These are phyloP conservation scores for Rubus parviflorus DNA, from an alignment of 306 rosid genomes.

Conservation along the genomic window DNA sequence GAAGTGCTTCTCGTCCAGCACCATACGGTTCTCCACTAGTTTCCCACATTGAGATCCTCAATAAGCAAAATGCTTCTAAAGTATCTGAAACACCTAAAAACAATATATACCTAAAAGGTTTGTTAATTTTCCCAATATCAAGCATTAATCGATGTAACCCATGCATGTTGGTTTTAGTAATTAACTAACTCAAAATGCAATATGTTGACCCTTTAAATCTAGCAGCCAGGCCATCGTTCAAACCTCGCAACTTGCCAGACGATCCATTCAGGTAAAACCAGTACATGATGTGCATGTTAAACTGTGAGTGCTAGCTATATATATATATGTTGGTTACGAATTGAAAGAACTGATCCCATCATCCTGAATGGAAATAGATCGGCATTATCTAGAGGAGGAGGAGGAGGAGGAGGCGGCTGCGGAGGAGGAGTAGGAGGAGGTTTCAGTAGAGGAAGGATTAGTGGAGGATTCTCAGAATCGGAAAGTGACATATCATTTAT, in stretches of 20 bases:
- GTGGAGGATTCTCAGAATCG: constrained; percentile 52
- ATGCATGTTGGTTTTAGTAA: background rate
- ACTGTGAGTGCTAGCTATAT: background rate
- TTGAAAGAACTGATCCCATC: constrained; percentile 16
- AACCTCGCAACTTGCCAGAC: constrained; percentile 55
- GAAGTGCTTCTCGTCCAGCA: constrained; percentile 59
- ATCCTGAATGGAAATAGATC: constrained; percentile 38
- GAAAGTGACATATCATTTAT: constrained; percentile 83
- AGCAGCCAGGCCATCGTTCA: constrained; percentile 53
- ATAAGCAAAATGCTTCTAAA: constrained; percentile 18
- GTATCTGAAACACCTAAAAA: constrained; percentile 34
- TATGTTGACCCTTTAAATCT: constrained; percentile 10
- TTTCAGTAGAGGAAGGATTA: constrained; percentile 35
- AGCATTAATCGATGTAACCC: background rate
- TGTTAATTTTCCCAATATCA: constrained; percentile 16
- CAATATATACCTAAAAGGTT: constrained; percentile 53
- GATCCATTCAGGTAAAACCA: constrained; percentile 50
- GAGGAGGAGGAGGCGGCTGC: background rate
- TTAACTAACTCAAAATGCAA: background rate
- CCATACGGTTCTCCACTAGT: constrained; percentile 70
- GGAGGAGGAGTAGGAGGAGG: constrained; percentile 16
- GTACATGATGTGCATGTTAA: background rate
- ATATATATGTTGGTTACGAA: background rate
- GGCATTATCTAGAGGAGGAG: constrained; percentile 30
- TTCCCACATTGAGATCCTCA: constrained; percentile 31